Base-by-base conservation (phyloP, 2,329 filamentous ascomycete species). In the Cryphonectria carpinicola region DNA sequence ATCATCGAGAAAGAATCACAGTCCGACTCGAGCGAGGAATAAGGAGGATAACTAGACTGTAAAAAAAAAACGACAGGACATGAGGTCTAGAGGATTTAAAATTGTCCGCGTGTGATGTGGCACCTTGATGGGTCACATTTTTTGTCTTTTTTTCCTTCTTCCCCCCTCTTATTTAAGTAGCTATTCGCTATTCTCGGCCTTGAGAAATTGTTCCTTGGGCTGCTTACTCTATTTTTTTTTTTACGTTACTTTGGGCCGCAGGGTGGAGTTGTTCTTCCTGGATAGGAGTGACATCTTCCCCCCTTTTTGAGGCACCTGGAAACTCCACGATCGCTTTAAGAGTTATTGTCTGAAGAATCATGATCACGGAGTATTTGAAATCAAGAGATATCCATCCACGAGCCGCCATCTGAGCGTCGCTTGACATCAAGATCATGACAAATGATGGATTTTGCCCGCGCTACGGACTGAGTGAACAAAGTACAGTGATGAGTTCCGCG, bases 1-100 rank as follows among this genome's bases (percentile, higher is more conserved):
- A 76, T 81, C 22, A 80, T 78, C 46, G 72, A 73, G 68, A 72
- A 70, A 56, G 70, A 70, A 17, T 41, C 41, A 6, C 61, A 22
- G 63, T 61, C 49, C 13, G 69, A 64, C n/a, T 46, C 39, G 19
- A 28, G 54, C 7, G 41, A 39, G 10, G 68, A 65, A 22, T 70
- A 56, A 39, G 41, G n/a, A 37, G 5, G 58, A 37, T 10, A 17
- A n/a, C 28, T 14, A 49, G 46, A 22, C 7, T 11, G 0, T n/a
- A n/a, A n/a, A 49, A 22, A 8, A n/a, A 49, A 22, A 2, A 49
- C 46, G 46, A 49, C 46, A n/a, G 46, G 46, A 49, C 46, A 11
- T 11, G 46, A 8, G 46, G 58, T 39, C 17, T 39, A 61, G 58
- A 61, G 32, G 58, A 39, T 61, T 61, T n/a, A 7, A 22, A 3